Conservation (phyloP, 257 asterid genomes). For the Plantago ovata region DNA sequence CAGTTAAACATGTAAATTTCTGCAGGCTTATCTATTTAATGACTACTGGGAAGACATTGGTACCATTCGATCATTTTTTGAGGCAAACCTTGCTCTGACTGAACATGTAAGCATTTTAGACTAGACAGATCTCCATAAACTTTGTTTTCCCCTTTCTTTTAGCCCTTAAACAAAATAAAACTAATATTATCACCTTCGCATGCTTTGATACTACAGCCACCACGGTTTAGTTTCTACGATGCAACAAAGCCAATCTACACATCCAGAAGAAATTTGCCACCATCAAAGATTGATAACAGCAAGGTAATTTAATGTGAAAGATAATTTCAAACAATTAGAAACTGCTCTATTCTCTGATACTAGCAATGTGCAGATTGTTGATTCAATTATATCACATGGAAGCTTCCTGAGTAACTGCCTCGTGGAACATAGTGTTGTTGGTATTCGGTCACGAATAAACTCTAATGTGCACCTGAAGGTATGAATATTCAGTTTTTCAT, state of each 20-base stretch:
- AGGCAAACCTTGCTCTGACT: constrained; percentile 98
- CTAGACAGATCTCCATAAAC: not conserved
- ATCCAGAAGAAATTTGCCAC: constrained; percentile 93
- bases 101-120: constrained; percentile 63
- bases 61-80: constrained; percentile 88
- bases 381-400: constrained; percentile 86
- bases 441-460: constrained; percentile 85
- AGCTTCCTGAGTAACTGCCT: constrained; percentile 77
- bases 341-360: not conserved
- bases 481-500: constrained; percentile 6
- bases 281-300: constrained; percentile 81
- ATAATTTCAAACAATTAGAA: not conserved
- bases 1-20: constrained; percentile 3
- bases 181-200: constrained; percentile 1
- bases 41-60: constrained; percentile 99
- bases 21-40: constrained; percentile 85
- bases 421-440: constrained; percentile 87
- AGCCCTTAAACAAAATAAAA: not conserved
- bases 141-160: not conserved
- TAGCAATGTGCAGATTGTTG: constrained; percentile 64
- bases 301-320: constrained; percentile 44
- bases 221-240: constrained; percentile 92
- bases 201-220: constrained; percentile 56
- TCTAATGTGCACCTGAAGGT: constrained; percentile 76
- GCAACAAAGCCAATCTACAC: constrained; percentile 93